Percentiles rank a stretch among this genome's conserved stretches.
Conservation (phyloP, 2,329 filamentous ascomycete species). For the Diplodia mutila region DNA sequence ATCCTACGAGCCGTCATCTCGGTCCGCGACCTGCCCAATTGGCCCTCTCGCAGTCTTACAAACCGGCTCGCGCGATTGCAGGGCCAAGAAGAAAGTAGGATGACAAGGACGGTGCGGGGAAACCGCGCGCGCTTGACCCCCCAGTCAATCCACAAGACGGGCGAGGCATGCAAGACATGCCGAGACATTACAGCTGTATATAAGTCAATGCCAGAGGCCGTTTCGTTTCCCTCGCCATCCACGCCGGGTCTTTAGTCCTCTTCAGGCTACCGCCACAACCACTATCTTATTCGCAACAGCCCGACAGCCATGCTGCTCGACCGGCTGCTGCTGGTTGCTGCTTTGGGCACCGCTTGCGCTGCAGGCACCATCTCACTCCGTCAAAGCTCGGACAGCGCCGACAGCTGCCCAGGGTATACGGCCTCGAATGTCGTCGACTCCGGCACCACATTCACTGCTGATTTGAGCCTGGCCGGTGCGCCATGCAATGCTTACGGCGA, state of each 20-base stretch:
- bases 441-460: constrained; percentile 65
- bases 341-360: not conserved
- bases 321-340: constrained; percentile 7
- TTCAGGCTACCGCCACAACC: not conserved
- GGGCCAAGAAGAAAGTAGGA: not conserved
- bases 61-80: not conserved
- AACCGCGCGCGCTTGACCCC: not conserved
- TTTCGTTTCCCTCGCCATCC: constrained; percentile 5
- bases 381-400: not conserved
- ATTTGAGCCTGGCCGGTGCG: constrained; percentile 69
- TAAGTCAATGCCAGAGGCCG: constrained; percentile 15
- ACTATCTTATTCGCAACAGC: not conserved
- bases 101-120: constrained; percentile 21
- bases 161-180: constrained; percentile 17
- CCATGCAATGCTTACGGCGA: constrained; percentile 65
- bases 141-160: constrained; percentile 4
- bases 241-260: not conserved
- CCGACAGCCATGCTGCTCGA: constrained; percentile 12
- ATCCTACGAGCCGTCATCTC: not conserved
- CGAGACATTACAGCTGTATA: constrained; percentile 2
- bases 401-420: constrained; percentile 67
- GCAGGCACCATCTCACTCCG: constrained; percentile 15
- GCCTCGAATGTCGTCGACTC: constrained; percentile 63
- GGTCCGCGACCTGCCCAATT: constrained; percentile 18
- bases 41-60: not conserved